Evolutionary conservation across 1,139 yeast genomes (phyloP).

Genomic region (Protomyces inundatus): DNA sequence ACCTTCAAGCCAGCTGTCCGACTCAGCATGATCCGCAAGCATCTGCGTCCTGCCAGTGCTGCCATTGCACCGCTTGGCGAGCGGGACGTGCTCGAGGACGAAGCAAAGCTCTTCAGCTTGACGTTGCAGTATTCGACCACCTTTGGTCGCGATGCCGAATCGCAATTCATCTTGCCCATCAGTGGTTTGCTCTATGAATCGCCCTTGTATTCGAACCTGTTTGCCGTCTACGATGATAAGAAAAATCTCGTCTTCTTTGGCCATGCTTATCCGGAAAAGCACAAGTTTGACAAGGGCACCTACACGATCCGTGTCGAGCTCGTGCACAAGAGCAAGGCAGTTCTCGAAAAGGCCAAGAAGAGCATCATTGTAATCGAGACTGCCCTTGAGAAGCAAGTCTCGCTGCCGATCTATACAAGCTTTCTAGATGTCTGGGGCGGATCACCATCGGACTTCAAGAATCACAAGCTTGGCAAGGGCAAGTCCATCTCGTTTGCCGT

Average conservation of each 20-base stretch:
- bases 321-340: conserved; percentile 18
- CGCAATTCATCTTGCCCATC: conserved; percentile 21
- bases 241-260: conserved; percentile 28
- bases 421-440: conserved; percentile 24
- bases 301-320: conserved; percentile 22
- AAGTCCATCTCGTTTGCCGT: conserved; percentile 13
- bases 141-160: conserved; percentile 22
- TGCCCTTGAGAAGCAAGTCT: conserved; percentile 24
- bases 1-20: conserved; percentile 25
- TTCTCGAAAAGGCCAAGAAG: conserved; percentile 25
- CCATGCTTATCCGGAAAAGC: conserved; percentile 21
- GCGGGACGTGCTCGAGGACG: conserved; percentile 27
- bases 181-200: conserved; percentile 27
- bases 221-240: conserved; percentile 26
- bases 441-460: conserved; percentile 21
- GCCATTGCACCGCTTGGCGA: conserved; percentile 27
- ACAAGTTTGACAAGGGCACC: conserved; percentile 24
- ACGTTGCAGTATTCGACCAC: conserved; percentile 20
- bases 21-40: conserved; percentile 22
- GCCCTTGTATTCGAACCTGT: conserved; percentile 25
- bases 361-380: conserved; percentile 14
- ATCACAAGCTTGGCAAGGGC: conserved; percentile 13
- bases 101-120: conserved; percentile 26
- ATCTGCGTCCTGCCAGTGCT: conserved; percentile 20
- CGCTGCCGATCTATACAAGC: conserved; percentile 25